Evolutionary conservation across 305 asterid species (phyloP).

Genomic region (Fraxinus ornus): DNA sequence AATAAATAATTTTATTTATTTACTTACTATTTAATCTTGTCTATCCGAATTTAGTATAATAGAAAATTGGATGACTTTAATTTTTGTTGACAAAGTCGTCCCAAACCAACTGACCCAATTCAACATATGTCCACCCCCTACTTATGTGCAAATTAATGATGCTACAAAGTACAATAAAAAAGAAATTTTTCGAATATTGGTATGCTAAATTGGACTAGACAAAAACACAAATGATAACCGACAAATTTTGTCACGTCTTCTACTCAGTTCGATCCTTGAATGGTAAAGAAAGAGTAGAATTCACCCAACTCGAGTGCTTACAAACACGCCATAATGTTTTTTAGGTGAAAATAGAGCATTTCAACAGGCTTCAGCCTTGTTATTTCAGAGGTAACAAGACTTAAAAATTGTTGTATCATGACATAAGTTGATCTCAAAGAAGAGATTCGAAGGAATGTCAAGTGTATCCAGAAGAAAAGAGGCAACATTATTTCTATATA

Average conservation of each 20-base stretch:
- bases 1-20: no score
- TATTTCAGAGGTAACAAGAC: background rate
- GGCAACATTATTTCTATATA: conserved; percentile 39
- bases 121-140: no score
- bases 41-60: no score
- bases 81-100: no score
- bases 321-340: background rate
- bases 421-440: background rate
- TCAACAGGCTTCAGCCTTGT: background rate
- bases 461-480: conserved; percentile 39
- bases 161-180: background rate
- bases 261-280: background rate
- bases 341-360: background rate
- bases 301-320: background rate
- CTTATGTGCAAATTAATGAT: background rate
- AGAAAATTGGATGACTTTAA: no score
- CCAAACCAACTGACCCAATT: no score
- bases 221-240: background rate
- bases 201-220: background rate
- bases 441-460: background rate
- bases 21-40: no score
- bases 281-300: background rate
- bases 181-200: background rate
- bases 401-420: background rate
- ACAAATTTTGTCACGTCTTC: background rate